phyloP scores from a whole-genome alignment of 805 yeast genomes.

The Hanseniaspora pseudoguilliermondii region DNA sequence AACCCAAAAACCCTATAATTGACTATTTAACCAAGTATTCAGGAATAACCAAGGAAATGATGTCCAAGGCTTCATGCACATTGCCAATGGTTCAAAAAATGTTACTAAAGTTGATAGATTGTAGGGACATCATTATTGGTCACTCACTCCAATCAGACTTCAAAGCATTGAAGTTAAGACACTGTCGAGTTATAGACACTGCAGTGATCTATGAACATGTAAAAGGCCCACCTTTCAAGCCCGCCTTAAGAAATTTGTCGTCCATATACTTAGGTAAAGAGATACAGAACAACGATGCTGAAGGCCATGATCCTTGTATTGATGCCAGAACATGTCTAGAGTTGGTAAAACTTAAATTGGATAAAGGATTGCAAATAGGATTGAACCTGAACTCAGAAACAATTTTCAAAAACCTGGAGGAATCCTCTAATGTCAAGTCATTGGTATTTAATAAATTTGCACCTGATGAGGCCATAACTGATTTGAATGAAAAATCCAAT shows the following conservation, averaged over 20 bases:
- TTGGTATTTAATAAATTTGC: constrained; percentile 29
- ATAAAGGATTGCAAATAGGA: constrained; percentile 59
- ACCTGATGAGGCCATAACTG: constrained; percentile 19
- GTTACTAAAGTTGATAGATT: constrained; percentile 37
- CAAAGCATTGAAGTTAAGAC: constrained; percentile 54
- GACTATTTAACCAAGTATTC: constrained; percentile 77
- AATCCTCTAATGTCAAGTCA: constrained; percentile 21
- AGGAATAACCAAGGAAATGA: constrained; percentile 67
- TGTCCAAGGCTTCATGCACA: constrained; percentile 50
- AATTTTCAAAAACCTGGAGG: constrained; percentile 31
- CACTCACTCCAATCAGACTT: constrained; percentile 84
- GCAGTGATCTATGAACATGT: constrained; percentile 62
- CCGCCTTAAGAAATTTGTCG: constrained; percentile 64
- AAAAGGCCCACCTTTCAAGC: constrained; percentile 72
- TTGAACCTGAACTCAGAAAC: constrained; percentile 32
- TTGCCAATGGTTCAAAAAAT: constrained; percentile 53
- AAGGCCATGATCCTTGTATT: constrained; percentile 77
- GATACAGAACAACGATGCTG: constrained; percentile 52
- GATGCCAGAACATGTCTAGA: constrained; percentile 75
- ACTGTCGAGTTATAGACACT: constrained; percentile 70
- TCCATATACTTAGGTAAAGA: constrained; percentile 38
- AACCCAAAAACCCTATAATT: constrained; percentile 59
- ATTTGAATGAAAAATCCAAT: constrained; percentile 24
- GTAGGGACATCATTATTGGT: constrained; percentile 63
- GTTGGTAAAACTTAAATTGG: constrained; percentile 54